Percentiles rank a stretch among this genome's conserved stretches.
Conservation (phyloP, 2,329 filamentous ascomycete genomes). For the Dactylellina parvicollis region DNA sequence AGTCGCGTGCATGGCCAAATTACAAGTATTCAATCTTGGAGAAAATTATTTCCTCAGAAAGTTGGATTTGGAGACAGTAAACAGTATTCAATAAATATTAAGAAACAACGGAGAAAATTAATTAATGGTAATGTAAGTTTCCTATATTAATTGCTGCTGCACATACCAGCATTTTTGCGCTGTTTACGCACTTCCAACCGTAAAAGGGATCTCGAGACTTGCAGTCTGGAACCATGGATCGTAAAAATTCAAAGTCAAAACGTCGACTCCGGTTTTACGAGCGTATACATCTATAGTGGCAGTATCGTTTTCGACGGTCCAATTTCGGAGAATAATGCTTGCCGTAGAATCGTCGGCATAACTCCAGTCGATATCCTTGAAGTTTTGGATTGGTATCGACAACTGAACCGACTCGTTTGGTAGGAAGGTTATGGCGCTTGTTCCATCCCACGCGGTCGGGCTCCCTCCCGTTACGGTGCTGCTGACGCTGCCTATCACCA, state of each 20-base stretch:
- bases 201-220: background rate
- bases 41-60: no score
- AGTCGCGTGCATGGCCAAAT: no score
- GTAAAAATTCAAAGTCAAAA: slow-evolving; percentile 3
- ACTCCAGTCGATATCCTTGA: slow-evolving; percentile 1
- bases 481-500: background rate
- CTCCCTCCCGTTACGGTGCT: background rate
- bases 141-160: no score
- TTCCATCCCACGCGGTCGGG: background rate
- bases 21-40: no score
- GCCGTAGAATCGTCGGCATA: background rate
- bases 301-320: background rate
- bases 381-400: background rate
- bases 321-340: background rate
- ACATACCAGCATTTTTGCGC: no score
- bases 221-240: slow-evolving; percentile 3
- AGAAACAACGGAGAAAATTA: no score
- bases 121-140: no score
- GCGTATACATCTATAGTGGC: background rate
- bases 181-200: no score
- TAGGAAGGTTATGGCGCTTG: background rate
- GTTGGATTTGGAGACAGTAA: no score
- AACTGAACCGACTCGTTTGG: background rate
- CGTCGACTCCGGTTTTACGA: background rate
- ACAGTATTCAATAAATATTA: no score